Base-by-base conservation (phyloP, 192 early-diverging fungal genomes). In the Coemansia sp. region DNA sequence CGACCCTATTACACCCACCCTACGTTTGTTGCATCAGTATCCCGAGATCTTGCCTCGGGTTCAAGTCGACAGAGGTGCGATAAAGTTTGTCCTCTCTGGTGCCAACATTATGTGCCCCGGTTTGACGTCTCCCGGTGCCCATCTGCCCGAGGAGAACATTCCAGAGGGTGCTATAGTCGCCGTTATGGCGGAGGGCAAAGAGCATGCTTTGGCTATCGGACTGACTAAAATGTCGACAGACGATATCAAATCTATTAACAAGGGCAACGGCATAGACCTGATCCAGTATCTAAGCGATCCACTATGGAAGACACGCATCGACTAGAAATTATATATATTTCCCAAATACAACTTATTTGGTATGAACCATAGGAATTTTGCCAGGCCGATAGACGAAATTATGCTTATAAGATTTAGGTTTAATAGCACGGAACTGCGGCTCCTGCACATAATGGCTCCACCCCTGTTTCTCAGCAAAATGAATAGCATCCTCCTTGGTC, bases 31-130 rank as follows among this genome's bases (percentile, higher is more conserved):
- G 47, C 98, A 98, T 78, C 89, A 91, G 85, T 98, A 92, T 84
- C 98, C 98, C 0, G 89, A 90, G 79, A 94, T 97, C 52, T 84
- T 98, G 73, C 95, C 95, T 35, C 83, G 84, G 20, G 80, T 98
- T 56, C 94, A 97, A 68, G 95, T 98, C 27, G 98, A 99, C 74
- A 86, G 90, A 13, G 98, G 98, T 6, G 98, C 98, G 39, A 98
- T 98, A 79, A 98, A 98, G 83, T 97, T 95, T 81, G 92, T 99
- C 5, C 88, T 99, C 20, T 90, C 90, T 11, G 96, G 96, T 1
- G 96, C 96, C 53, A 93, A 97, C 76, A 96, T 99, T 69, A 99
- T 99, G 98, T 98, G 95, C 66, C 98, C 96, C 4, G 98, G 98
- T 32, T 77, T 99, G 74, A 99, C 98, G 15, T 96, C 94, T 37